phyloP scores from a whole-genome alignment of 2,329 filamentous ascomycete species.

The Moelleriella libera region DNA sequence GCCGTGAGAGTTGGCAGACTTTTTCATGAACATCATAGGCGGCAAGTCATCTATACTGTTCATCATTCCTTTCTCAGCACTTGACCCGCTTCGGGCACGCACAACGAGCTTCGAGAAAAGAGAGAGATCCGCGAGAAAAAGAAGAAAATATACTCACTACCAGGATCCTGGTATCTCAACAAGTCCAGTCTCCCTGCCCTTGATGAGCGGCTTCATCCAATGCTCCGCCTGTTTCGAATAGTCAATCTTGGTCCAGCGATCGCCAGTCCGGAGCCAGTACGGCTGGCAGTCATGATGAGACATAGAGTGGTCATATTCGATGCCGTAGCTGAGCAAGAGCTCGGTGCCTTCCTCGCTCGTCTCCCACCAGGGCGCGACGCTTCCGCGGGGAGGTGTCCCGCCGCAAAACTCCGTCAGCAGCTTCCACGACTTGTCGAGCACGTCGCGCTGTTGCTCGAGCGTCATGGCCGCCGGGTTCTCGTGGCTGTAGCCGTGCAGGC shows the following conservation, averaged over 20 bases:
- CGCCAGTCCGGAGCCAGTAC: conserved; percentile 49
- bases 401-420: conserved; percentile 51
- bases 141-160: not conserved
- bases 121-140: not conserved
- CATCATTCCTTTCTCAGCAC: not conserved
- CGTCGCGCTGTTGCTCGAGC: conserved; percentile 59
- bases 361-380: conserved; percentile 65
- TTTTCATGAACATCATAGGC: conserved; percentile 62
- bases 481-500: conserved; percentile 59
- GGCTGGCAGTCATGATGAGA: conserved; percentile 48
- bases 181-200: conserved; percentile 43
- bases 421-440: conserved; percentile 60
- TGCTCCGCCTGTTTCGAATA: conserved; percentile 46
- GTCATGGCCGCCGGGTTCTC: conserved; percentile 63
- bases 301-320: conserved; percentile 59
- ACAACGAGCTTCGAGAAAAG: not conserved
- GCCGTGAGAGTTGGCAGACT: conserved; percentile 49
- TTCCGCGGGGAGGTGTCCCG: conserved; percentile 58
- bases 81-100: no score
- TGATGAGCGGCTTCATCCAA: conserved; percentile 53
- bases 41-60: conserved; percentile 40
- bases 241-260: conserved; percentile 53
- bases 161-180: conserved; percentile 47
- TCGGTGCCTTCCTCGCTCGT: conserved; percentile 53
- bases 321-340: conserved; percentile 49